Evolutionary conservation across 192 early-diverging fungal genomes (phyloP).

Genomic region (Entomortierella chlamydospora): DNA sequence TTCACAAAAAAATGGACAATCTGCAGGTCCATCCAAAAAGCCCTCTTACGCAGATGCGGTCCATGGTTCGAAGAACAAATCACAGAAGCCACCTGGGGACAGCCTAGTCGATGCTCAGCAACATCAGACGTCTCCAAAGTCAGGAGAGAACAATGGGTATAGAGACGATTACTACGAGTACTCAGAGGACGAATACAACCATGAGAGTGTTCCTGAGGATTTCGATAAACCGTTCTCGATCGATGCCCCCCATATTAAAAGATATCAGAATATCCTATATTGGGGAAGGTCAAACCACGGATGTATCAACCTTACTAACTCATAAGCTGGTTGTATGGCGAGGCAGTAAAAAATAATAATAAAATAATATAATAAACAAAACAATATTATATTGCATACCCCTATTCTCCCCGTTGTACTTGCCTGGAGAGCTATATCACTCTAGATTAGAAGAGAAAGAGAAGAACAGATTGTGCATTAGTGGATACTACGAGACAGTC

Average conservation of each 20-base stretch:
- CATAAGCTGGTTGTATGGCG: background rate
- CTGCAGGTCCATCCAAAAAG: constrained; percentile 10
- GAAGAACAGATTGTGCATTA: too few species aligned
- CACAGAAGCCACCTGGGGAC: background rate
- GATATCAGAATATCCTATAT: constrained; percentile 26
- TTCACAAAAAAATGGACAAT: background rate
- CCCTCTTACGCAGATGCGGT: constrained; percentile 30
- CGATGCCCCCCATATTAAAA: constrained; percentile 6
- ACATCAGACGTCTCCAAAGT: background rate
- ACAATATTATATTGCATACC: too few species aligned
- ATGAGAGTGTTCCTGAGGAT: background rate
- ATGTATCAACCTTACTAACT: constrained; percentile 28
- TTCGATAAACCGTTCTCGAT: constrained; percentile 24
- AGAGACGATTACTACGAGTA: constrained; percentile 2
- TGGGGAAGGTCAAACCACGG: constrained; percentile 42
- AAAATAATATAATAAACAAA: background rate
- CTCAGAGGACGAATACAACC: background rate
- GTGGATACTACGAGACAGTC: too few species aligned
- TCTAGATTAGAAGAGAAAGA: too few species aligned
- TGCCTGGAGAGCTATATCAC: too few species aligned
- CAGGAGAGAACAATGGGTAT: background rate
- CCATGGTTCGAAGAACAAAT: background rate
- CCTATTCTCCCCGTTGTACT: too few species aligned
- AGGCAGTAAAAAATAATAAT: background rate
- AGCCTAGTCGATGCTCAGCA: background rate